Percentiles rank a stretch among this genome's conserved stretches.
Evolutionary conservation across 148 eudicot species (phyloP).

Genomic region (Heliosperma pusillum): DNA sequence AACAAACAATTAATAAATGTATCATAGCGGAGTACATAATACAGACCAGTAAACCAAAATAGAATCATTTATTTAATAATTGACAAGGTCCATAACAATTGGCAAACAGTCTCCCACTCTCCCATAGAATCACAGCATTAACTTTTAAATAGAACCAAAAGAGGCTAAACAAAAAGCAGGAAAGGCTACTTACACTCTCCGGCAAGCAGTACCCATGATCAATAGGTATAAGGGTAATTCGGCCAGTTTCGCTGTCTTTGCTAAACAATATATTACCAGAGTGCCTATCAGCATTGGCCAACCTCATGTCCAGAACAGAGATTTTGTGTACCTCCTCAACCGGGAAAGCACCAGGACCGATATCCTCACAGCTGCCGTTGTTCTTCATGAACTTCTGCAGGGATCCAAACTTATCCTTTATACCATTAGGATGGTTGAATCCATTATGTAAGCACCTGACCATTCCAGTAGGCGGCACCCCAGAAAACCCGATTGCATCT

Average conservation of each 20-base stretch:
- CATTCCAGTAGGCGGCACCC: constrained; percentile 83
- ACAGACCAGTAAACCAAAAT: not conserved
- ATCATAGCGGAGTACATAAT: not conserved
- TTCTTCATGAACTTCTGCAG: constrained; percentile 85
- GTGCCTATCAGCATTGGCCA: constrained; percentile 98
- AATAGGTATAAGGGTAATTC: constrained; percentile 61
- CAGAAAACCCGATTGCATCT: constrained; percentile 72
- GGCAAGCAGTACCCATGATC: constrained; percentile 99
- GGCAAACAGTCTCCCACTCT: constrained; percentile 1
- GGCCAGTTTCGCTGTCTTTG: constrained; percentile 60
- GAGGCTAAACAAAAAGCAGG: not conserved
- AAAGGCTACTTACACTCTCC: constrained; percentile 56
- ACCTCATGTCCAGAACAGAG: constrained; percentile 78
- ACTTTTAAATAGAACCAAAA: not conserved
- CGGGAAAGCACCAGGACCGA: constrained; percentile 76
- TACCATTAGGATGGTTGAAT: constrained; percentile 64
- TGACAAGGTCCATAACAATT: not conserved
- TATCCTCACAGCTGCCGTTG: constrained; percentile 92
- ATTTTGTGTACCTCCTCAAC: constrained; percentile 88
- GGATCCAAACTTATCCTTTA: constrained; percentile 65
- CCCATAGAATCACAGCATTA: constrained; percentile 5
- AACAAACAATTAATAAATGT: not conserved
- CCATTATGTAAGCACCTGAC: constrained; percentile 65
- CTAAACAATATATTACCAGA: constrained; percentile 77
- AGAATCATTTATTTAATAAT: not conserved